A percentile compares a stretch with the other conserved stretches of the same genome.
Conservation (phyloP, 2,329 filamentous ascomycete genomes). For the Cercospora nicotianae region DNA sequence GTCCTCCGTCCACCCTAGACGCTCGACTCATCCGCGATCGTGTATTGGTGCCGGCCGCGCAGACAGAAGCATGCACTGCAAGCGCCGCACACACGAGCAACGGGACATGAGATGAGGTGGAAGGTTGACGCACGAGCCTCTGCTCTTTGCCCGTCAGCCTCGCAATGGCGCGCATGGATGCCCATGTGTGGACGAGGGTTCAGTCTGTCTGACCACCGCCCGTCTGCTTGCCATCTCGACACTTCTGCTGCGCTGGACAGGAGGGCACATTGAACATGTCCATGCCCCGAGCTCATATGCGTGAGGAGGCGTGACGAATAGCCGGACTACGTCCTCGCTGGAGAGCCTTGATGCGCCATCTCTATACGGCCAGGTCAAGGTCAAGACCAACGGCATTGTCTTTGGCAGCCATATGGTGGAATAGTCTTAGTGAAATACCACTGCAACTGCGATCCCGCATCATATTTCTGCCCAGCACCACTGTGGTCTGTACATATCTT, state of each 20-base stretch:
- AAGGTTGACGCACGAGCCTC: not conserved
- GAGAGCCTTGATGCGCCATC: not conserved
- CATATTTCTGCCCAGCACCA: not conserved
- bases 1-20: not conserved
- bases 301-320: not conserved
- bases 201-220: not conserved
- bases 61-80: not conserved
- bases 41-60: not conserved
- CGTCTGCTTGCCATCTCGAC: not conserved
- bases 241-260: not conserved
- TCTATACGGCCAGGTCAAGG: not conserved
- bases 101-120: not conserved
- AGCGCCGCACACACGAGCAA: not conserved
- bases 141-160: not conserved
- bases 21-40: not conserved
- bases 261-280: not conserved
- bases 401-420: not conserved
- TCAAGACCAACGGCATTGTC: not conserved
- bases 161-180: slow-evolving; percentile 3
- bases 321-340: not conserved
- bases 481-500: not conserved
- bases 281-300: not conserved
- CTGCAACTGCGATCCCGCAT: not conserved
- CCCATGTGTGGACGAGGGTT: not conserved
- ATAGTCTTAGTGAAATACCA: not conserved